phyloP scores from a whole-genome alignment of 768 basidiomycete species.

The Chiua virens region DNA sequence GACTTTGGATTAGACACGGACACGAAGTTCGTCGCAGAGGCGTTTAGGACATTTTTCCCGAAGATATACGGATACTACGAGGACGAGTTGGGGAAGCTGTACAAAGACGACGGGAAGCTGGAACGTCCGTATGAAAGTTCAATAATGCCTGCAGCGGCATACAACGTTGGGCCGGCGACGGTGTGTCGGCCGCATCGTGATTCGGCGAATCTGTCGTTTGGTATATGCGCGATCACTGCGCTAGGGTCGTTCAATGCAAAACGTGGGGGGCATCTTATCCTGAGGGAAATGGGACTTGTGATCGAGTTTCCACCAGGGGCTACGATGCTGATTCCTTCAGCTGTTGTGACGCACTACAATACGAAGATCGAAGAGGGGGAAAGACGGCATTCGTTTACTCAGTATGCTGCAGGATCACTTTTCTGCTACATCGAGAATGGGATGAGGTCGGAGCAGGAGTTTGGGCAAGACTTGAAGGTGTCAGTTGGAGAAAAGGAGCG shows the following conservation, averaged over 20 bases:
- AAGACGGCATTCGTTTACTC: slow-evolving; percentile 2
- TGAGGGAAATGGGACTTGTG: background rate
- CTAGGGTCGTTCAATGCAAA: background rate
- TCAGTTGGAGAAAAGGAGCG: too few species aligned
- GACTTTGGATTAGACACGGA: too few species aligned
- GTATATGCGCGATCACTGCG: slow-evolving; percentile 1
- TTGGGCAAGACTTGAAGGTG: too few species aligned
- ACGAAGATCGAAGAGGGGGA: background rate
- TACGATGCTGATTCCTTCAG: background rate
- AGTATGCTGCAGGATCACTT: background rate
- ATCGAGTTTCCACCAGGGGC: slow-evolving; percentile 1
- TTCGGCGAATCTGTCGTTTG: slow-evolving; percentile 1
- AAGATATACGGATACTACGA: background rate
- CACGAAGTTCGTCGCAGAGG: background rate
- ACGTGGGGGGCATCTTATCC: background rate
- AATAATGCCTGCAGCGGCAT: background rate
- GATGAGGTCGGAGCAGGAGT: background rate
- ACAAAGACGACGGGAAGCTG: fast-evolving
- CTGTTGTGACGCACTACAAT: slow-evolving; percentile 1
- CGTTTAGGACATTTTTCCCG: background rate
- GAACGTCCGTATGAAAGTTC: background rate
- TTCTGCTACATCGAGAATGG: slow-evolving; percentile 10
- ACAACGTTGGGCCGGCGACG: background rate
- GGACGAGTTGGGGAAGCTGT: background rate
- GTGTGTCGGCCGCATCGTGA: slow-evolving; percentile 1